phyloP scores from a whole-genome alignment of 2,329 filamentous ascomycete species.

The Aspergillus sp. region DNA sequence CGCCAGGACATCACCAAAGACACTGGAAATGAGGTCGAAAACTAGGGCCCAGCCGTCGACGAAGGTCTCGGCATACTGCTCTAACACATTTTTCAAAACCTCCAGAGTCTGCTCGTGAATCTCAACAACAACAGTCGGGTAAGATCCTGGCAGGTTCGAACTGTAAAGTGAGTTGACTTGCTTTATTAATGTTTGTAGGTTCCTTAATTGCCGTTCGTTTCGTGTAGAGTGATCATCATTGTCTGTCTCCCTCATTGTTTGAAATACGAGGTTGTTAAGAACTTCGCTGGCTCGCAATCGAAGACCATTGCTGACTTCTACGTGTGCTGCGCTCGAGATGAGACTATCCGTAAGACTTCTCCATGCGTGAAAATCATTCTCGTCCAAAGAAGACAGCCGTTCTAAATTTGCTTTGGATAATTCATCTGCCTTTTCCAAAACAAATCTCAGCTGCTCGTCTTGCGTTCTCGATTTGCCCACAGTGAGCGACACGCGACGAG shows the following conservation, averaged over 20 bases:
- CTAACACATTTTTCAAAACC: slow-evolving; percentile 70
- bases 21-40: slow-evolving; percentile 75
- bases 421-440: slow-evolving; percentile 65
- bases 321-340: slow-evolving; percentile 38
- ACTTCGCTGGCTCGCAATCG: slow-evolving; percentile 53
- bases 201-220: slow-evolving; percentile 60
- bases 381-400: slow-evolving; percentile 60
- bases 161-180: slow-evolving; percentile 54
- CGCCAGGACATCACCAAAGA: slow-evolving; percentile 52
- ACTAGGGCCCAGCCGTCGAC: slow-evolving; percentile 76
- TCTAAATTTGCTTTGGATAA: slow-evolving; percentile 66
- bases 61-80: slow-evolving; percentile 79
- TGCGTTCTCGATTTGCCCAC: slow-evolving; percentile 35
- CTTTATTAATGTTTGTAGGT: slow-evolving; percentile 58
- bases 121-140: slow-evolving; percentile 60
- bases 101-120: slow-evolving; percentile 75
- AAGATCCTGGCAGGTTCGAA: slow-evolving; percentile 48
- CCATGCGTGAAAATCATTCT: slow-evolving; percentile 65
- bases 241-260: slow-evolving; percentile 35
- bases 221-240: slow-evolving; percentile 39
- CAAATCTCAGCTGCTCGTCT: slow-evolving; percentile 43
- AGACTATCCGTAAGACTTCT: slow-evolving; percentile 52
- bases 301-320: slow-evolving; percentile 29
- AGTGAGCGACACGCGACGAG: slow-evolving; percentile 34
- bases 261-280: slow-evolving; percentile 40